Conservation (phyloP, 139 green algal species). For the Diplosphaera chodatii region DNA sequence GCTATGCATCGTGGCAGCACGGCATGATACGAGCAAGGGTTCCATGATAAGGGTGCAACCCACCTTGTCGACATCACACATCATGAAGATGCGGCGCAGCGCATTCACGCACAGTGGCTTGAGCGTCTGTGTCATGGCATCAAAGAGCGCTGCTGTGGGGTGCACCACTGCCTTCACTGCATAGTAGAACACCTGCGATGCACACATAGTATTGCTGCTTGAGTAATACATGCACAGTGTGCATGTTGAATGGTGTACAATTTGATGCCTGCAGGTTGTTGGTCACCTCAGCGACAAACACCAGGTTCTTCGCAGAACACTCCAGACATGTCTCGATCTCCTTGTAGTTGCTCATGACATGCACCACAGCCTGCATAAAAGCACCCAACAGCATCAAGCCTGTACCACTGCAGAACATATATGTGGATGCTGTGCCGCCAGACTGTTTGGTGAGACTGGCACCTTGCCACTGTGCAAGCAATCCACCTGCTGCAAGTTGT, state of each 20-base stretch:
- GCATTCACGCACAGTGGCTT: slow-evolving; percentile 59
- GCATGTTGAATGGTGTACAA: no score
- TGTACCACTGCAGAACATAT: no score
- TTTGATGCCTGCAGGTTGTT: no score
- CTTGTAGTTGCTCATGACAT: slow-evolving; percentile 52
- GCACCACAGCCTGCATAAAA: slow-evolving; percentile 34
- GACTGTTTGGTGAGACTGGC: no score
- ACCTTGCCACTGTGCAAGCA: no score
- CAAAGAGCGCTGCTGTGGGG: slow-evolving; percentile 80
- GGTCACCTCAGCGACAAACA: slow-evolving; percentile 51
- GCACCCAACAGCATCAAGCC: no score
- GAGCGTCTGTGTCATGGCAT: slow-evolving; percentile 43
- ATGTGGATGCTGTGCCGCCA: no score
- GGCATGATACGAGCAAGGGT: no score
- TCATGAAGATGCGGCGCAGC: slow-evolving; percentile 80
- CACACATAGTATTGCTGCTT: no score
- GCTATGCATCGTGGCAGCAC: no score
- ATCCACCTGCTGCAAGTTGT: slow-evolving; percentile 40
- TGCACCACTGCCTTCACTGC: slow-evolving; percentile 82
- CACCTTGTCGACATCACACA: slow-evolving; percentile 74
- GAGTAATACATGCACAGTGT: no score
- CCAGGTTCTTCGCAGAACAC: slow-evolving; percentile 68
- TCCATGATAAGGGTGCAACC: no score
- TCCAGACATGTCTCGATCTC: slow-evolving; percentile 85
- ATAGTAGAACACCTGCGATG: slow-evolving; percentile 72